Base-by-base conservation (phyloP, 495 filamentous ascomycete genomes). In the Tuber indicum region DNA sequence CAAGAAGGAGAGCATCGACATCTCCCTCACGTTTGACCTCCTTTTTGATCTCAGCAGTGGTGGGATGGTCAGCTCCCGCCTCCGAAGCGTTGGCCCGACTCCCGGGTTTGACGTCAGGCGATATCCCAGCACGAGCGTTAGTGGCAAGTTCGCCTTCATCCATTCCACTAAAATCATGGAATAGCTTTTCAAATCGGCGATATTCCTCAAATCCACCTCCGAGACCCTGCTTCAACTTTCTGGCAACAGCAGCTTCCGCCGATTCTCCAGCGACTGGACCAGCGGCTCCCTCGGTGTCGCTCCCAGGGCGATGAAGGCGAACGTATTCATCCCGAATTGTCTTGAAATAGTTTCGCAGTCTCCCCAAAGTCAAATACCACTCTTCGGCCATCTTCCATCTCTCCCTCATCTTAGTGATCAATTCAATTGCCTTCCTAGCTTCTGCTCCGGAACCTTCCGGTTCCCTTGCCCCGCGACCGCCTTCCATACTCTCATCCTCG, bases 171-270 rank as follows among this genome's bases (percentile, higher is more conserved):
- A 89, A 89, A 47, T 90, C 89, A 23, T 88, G 86, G 78, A 90
- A 87, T 3, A 87, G 82, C 52, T 79, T 80, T 72, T 80, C 78
- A 47, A 80, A 80, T 74, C 85, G 84, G 78, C 89, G 91, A 82
- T 92, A 93, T 82, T 94, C 92, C 77, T 93, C 92, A 0, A 93
- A 83, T 2, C 90, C 92, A 70, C 90, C 92, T 19, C 90, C 89
- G 71, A 78, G 74, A 16, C 88, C 90, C 32, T 78, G 81, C 72
- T 76, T 79, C 42, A 75, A 45, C 36, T 77, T 78, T 47, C 74
- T 71, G 16, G 74, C 75, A 42, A 82, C 75, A 72, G 76, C 78
- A 26, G 75, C 74, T 46, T 81, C 75, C 41, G 74, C 73, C 42
- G 78, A 72, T 76, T 82, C 75, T 17, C 49, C 49, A 46, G 81